Evolutionary conservation across 2,329 filamentous ascomycete genomes (phyloP), one percentile per base, ranked within the genome.

Genomic region (Pseudogymnoascus sp.): DNA sequence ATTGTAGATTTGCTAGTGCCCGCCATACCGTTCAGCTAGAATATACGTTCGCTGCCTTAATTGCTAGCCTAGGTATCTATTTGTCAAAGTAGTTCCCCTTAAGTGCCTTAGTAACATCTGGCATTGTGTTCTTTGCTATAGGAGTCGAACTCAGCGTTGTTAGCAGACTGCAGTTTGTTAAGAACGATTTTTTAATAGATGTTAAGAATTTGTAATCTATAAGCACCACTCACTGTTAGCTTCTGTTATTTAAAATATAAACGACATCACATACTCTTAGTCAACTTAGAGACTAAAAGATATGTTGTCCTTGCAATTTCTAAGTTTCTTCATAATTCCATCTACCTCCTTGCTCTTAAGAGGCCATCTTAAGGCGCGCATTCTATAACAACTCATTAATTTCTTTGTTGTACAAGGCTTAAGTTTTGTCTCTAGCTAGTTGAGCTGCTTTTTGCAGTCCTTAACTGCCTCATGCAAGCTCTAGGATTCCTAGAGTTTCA

Each of bases 331-430:
- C 21, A 74, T 64, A n/a, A 68, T 74, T 1, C 31, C 28, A 53
- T 66, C 70, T 47, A 76, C 69, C 56, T 77, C 69, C 44, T 73
- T 71, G 44, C 70, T 75, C 28, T 70, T 67, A 47, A 77, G 73
- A 3, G 75, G 75, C 76, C 75, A 78, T 67, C 73, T 77, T 12
- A 77, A 67, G 50, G 73, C 70, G 63, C 72, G 71, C 10, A 74
- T 25, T 31, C 74, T 70, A 56, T 73, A 60, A n/a, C 67, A 67
- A 28, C 66, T 70, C 71, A 76, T 76, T 0, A 64, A 53, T 61
- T 72, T 74, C 7, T 70, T 65, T 5, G 16, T 56, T 18, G 60
- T 68, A 6, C 64, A 42, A 47, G 69, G 70, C 16, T 66, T 60
- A 2, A 75, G 66, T 61, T 69, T 69, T 16, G 64, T 40, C 28